Base-by-base conservation (phyloP, 352 stramenopile species). In the Globisporangium emineosum region DNA sequence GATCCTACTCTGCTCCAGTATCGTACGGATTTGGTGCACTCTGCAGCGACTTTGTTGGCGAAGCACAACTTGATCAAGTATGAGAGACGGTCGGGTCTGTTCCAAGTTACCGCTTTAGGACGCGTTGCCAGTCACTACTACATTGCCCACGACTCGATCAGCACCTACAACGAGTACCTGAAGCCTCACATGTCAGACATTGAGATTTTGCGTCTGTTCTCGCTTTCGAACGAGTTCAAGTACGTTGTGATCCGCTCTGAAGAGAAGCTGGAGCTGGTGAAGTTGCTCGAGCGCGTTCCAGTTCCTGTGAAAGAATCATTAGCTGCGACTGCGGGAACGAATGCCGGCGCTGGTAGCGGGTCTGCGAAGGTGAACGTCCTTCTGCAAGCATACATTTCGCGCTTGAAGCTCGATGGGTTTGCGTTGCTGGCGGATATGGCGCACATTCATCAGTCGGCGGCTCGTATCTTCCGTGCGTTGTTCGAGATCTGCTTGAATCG, bases 111-210 rank as follows among this genome's bases (percentile, higher is more conserved):
- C n/a, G 86, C 96, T 7, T 84, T 99, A 5, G 98, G 98, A 29
- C 88, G 96, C 58, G 97, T 99, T 29, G 97, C 98, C 29, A 98
- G 93, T 79, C 97, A 99, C 75, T 99, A 99, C 77, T 99, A 99
- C 80, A 97, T 99, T 64, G 96, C 90, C 2, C 96, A 99, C 71
- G 84, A 98, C 57, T 99, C 95, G 21, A 99, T 99, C 87, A 91
- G 96, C 50, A 95, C 96, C 29, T 99, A 99, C 81, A 99, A 98
- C 70, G 89, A 99, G 67, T 97, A 99, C 66, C 76, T 99, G 64
- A 98, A 98, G 71, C 97, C 97, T 2, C 97, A 97, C 66, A 99
- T 99, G 97, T 98, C 94, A n/a, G 97, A 99, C 69, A 99, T 99
- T 78, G 98, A 99, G 68, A 89, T 99, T 29, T 87, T 99, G 58